A percentile compares a stretch with the other conserved stretches of the same genome.
Evolutionary conservation across 1,284 basidiomycete genomes (phyloP).

Genomic region (Cryptococcus sp.): DNA sequence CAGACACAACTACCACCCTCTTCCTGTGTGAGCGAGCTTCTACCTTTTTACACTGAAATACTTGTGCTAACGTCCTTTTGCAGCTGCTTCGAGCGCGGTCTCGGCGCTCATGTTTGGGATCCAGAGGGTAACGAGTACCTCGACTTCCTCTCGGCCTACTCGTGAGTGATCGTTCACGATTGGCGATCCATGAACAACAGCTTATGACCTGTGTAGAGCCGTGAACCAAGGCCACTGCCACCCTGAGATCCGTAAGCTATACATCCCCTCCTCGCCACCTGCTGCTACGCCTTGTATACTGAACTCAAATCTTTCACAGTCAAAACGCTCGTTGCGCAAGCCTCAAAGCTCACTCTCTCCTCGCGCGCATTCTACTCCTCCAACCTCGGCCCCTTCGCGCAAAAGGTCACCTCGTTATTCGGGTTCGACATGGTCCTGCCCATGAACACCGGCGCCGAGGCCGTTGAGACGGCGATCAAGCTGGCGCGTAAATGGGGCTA

Average conservation of each 20-base stretch:
- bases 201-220: slow-evolving; percentile 59
- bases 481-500: slow-evolving; percentile 91
- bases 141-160: slow-evolving; percentile 96
- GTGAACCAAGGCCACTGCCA: slow-evolving; percentile 96
- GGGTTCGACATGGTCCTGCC: slow-evolving; percentile 95
- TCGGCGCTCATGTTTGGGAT: slow-evolving; percentile 93
- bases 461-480: slow-evolving; percentile 83
- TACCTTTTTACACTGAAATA: not conserved
- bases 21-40: slow-evolving; percentile 65
- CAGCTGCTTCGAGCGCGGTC: slow-evolving; percentile 81
- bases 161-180: slow-evolving; percentile 61
- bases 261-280: not conserved
- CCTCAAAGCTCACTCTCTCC: slow-evolving; percentile 86
- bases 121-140: slow-evolving; percentile 91
- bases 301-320: slow-evolving; percentile 57
- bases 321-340: slow-evolving; percentile 77
- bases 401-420: slow-evolving; percentile 80
- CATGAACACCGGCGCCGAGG: slow-evolving; percentile 99
- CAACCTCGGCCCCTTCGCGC: slow-evolving; percentile 83
- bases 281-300: not conserved
- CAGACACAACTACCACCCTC: slow-evolving; percentile 83
- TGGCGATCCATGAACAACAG: not conserved
- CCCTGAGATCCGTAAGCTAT: slow-evolving; percentile 58
- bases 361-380: slow-evolving; percentile 97
- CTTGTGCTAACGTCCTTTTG: not conserved